Percentiles rank a stretch among this genome's conserved stretches.
Evolutionary conservation across 163 green algal genomes (phyloP).

Genomic region (Chlorella variabilis): DNA sequence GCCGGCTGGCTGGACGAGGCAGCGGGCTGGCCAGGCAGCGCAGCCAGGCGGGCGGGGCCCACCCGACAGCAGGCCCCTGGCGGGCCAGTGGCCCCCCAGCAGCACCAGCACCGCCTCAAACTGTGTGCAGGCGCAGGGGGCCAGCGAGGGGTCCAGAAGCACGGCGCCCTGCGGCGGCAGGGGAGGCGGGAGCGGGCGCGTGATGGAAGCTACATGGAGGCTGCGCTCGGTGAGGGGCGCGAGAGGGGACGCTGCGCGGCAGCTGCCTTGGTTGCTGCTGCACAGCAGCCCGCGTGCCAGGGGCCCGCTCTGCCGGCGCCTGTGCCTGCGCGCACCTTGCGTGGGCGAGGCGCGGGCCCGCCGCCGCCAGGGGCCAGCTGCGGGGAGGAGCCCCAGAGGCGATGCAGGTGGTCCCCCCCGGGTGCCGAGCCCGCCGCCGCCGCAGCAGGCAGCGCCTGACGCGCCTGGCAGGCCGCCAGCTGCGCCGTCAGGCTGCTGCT

Average conservation of each 20-base stretch:
- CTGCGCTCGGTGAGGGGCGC: too few relatives aligned
- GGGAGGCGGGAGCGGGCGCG: not conserved
- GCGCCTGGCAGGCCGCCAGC: not conserved
- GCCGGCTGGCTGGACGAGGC: not conserved
- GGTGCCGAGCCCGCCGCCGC: not conserved
- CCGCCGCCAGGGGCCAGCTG: not conserved
- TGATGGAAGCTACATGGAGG: too few relatives aligned
- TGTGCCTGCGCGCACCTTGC: constrained; percentile 4
- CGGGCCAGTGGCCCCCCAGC: constrained; percentile 80
- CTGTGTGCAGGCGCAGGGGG: constrained; percentile 52
- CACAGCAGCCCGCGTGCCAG: not conserved
- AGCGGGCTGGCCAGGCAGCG: too few relatives aligned
- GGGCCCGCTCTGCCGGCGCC: not conserved
- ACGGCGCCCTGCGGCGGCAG: constrained; percentile 60
- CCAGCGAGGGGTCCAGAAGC: constrained; percentile 60
- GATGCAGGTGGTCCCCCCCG: not conserved
- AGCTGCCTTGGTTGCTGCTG: not conserved
- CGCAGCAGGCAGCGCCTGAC: not conserved
- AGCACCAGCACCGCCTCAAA: constrained; percentile 79
- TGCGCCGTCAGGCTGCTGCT: constrained; percentile 8
- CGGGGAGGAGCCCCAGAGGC: not conserved
- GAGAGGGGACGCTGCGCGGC: not conserved
- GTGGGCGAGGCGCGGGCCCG: not conserved
- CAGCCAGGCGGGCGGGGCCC: too few relatives aligned
- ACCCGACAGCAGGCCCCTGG: constrained; percentile 77